A percentile compares a stretch with the other conserved stretches of the same genome.
Evolutionary conservation across 805 yeast species (phyloP).

Genomic region (Lipomyces orientalis): DNA sequence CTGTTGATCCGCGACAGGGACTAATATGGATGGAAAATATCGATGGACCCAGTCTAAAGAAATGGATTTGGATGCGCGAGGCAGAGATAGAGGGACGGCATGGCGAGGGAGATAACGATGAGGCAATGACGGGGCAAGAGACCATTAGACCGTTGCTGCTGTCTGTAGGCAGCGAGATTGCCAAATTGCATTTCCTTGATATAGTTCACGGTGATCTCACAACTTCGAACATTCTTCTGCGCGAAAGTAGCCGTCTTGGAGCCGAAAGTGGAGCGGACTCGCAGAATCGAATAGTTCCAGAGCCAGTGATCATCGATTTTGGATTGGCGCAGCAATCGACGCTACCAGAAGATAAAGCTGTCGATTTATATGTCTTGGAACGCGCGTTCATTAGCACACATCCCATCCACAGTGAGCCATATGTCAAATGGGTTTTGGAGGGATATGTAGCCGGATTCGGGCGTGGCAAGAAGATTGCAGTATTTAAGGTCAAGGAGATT

Average conservation of each 20-base stretch:
- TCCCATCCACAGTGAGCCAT: slow-evolving; percentile 67
- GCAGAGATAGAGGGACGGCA: slow-evolving; percentile 23
- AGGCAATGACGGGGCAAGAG: slow-evolving; percentile 20
- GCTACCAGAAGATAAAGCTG: slow-evolving; percentile 90
- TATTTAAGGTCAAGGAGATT: slow-evolving; percentile 51
- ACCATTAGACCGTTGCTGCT: slow-evolving; percentile 54
- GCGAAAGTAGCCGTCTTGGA: slow-evolving; percentile 39
- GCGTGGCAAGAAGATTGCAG: slow-evolving; percentile 27
- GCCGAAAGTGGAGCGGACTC: slow-evolving; percentile 35
- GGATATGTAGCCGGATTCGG: slow-evolving; percentile 57
- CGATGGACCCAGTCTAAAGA: slow-evolving; percentile 54
- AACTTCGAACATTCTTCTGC: slow-evolving; percentile 78
- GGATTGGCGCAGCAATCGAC: slow-evolving; percentile 82
- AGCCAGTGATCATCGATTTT: slow-evolving; percentile 82
- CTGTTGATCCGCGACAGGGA: slow-evolving; percentile 78
- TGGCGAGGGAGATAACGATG: slow-evolving; percentile 9
- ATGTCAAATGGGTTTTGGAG: slow-evolving; percentile 71
- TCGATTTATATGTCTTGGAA: slow-evolving; percentile 93
- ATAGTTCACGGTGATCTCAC: slow-evolving; percentile 95
- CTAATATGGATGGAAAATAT: slow-evolving; percentile 86
- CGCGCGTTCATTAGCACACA: slow-evolving; percentile 92
- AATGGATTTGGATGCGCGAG: slow-evolving; percentile 46
- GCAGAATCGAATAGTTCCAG: slow-evolving; percentile 10
- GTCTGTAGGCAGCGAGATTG: slow-evolving; percentile 71
- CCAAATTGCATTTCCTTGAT: slow-evolving; percentile 72